A percentile compares a stretch with the other conserved stretches of the same genome.
phyloP scores from a whole-genome alignment of 345 rosid genomes.

The Melaleuca alternifolia region DNA sequence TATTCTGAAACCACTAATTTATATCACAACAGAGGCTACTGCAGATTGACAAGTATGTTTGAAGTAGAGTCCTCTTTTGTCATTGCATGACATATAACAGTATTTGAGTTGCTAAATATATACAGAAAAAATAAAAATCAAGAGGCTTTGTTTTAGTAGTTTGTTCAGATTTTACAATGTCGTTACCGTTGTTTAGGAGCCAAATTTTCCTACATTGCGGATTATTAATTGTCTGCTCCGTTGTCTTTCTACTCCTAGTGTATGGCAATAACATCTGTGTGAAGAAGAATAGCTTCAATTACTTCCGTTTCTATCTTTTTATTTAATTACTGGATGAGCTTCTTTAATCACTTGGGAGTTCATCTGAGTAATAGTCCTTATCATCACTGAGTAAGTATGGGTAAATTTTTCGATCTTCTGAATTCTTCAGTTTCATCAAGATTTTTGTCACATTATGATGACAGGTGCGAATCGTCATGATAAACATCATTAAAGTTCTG shows the following conservation, averaged over 20 bases:
- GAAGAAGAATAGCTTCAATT: background rate
- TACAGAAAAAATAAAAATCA: background rate
- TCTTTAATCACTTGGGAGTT: background rate
- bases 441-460: background rate
- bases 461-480: conserved; percentile 38
- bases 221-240: background rate
- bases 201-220: background rate
- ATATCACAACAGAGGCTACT: background rate
- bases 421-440: background rate
- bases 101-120: background rate
- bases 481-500: conserved; percentile 34
- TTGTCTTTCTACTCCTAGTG: background rate
- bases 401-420: background rate
- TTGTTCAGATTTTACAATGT: background rate
- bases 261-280: background rate
- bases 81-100: background rate
- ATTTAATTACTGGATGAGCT: background rate
- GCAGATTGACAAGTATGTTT: background rate
- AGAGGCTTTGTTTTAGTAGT: background rate
- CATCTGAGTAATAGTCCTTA: background rate
- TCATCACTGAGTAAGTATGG: background rate
- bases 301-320: background rate
- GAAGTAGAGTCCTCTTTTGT: background rate
- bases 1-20: background rate
- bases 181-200: background rate